phyloP scores from a whole-genome alignment of 2,329 filamentous ascomycete genomes.

The Chaetothyriales sp. region DNA sequence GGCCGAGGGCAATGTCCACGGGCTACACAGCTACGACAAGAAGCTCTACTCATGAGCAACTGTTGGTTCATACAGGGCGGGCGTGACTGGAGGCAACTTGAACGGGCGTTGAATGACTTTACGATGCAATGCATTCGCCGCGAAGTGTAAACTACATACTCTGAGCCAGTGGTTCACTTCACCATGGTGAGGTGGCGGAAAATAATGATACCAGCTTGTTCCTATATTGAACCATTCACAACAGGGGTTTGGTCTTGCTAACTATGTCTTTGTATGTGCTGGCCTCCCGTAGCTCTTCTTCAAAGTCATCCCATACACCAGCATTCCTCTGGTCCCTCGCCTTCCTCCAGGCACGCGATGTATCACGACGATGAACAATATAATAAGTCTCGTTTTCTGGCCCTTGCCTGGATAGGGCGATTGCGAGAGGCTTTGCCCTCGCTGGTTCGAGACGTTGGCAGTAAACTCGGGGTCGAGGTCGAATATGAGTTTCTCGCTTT shows the following conservation, averaged over 20 bases:
- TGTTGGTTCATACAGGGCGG: not conserved
- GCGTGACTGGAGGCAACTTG: too few species aligned
- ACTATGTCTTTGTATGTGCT: not conserved
- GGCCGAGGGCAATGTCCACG: constrained; percentile 90
- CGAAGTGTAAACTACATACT: too few species aligned
- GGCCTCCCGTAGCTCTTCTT: not conserved
- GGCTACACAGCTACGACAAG: constrained; percentile 97
- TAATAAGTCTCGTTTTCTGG: not conserved
- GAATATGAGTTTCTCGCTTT: not conserved
- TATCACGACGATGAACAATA: not conserved
- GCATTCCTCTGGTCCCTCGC: too few species aligned
- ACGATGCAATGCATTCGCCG: too few species aligned
- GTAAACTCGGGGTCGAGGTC: not conserved
- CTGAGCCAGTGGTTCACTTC: too few species aligned
- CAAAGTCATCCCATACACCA: too few species aligned
- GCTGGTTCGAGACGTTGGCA: not conserved
- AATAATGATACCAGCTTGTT: not conserved
- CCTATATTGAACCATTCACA: not conserved
- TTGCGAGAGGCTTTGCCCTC: not conserved
- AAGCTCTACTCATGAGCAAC: constrained; percentile 82
- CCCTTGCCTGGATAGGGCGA: not conserved
- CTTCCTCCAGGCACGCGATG: too few species aligned
- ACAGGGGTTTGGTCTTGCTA: not conserved
- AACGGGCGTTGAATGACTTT: too few species aligned
- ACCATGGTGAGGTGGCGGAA: not conserved